Evolutionary conservation across 768 basidiomycete species (phyloP).

Genomic region (Auricularia heimuer): DNA sequence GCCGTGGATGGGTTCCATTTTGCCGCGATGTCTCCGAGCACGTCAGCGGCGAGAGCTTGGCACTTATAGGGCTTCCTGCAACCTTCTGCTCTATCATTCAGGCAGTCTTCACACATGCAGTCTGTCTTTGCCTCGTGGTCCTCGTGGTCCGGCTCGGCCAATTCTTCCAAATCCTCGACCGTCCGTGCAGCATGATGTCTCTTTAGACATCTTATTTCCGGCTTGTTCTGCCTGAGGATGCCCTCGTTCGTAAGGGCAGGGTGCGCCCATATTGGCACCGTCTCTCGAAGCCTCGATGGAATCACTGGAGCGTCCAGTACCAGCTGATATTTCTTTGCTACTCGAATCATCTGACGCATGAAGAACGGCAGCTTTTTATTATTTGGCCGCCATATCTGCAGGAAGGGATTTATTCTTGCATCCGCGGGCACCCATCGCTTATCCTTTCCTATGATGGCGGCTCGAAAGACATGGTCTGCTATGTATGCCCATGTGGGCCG

Average conservation of each 20-base stretch:
- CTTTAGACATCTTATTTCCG: not conserved
- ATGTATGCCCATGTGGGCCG: constrained; percentile 9
- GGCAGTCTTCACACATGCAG: not conserved
- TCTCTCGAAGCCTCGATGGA: not conserved
- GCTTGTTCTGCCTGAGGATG: not conserved
- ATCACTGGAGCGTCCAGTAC: not conserved
- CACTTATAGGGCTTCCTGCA: not conserved
- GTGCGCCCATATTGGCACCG: not conserved
- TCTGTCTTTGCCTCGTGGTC: not conserved
- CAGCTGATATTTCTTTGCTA: not conserved
- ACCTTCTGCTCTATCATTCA: not conserved
- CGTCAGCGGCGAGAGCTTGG: not conserved
- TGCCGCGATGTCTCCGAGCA: not conserved
- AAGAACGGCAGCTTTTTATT: not conserved
- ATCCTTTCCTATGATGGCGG: not conserved
- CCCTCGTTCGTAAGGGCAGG: not conserved
- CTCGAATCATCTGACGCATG: not conserved
- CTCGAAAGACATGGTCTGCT: constrained; percentile 5
- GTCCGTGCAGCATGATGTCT: not conserved
- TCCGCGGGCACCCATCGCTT: not conserved
- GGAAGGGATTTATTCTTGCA: not conserved
- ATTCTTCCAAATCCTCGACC: not conserved
- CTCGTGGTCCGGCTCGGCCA: not conserved
- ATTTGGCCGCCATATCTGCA: not conserved
- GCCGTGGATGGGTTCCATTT: not conserved